Base-by-base conservation (phyloP, 257 asterid species). In the Gentiana dahurica region DNA sequence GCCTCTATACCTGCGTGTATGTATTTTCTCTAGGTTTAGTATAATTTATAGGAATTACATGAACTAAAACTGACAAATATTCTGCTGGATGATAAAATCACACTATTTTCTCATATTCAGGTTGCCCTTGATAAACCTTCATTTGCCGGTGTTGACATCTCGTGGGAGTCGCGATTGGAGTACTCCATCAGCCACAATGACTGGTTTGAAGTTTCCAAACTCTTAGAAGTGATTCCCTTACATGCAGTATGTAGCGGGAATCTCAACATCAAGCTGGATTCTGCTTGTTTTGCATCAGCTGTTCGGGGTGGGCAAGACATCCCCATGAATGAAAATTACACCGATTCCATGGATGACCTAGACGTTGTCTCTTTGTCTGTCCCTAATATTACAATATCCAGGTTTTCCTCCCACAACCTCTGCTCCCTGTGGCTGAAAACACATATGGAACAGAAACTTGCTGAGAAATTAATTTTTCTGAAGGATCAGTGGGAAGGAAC, bases 81-180 rank as follows among this genome's bases (percentile, higher is more conserved):
- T 41, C 5, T 41, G 46, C 50, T 54, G 58, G 65, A 49, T 53
- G 38, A 66, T 46, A 62, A 66, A 55, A 15, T 51, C 12, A 67
- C 34, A 34, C 57, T 61, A 46, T 59, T 66, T 60, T 74, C 71
- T 33, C 61, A 24, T 62, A 65, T 54, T 78, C 93, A 92, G 97
- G 77, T 92, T 68, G 81, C 88, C 67, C 84, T 92, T 75, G 98
- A 81, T 72, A 95, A 88, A 71, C 94, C 93, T 54, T 89, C 82
- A 50, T 84, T 85, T 63, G 79, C 88, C 95, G 98, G 98, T 60
- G 95, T 88, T 54, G 73, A 92, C 69, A 75, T 88, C 49, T 80
- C 74, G 79, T 92, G 98, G 98, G 98, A 92, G 78, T 92, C 98
- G 59, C 95, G 88, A 71, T 85, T 92, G 62, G 97, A 92, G 75